phyloP scores from a whole-genome alignment of 73 alveolate genomes.

The Uronychia setigera region DNA sequence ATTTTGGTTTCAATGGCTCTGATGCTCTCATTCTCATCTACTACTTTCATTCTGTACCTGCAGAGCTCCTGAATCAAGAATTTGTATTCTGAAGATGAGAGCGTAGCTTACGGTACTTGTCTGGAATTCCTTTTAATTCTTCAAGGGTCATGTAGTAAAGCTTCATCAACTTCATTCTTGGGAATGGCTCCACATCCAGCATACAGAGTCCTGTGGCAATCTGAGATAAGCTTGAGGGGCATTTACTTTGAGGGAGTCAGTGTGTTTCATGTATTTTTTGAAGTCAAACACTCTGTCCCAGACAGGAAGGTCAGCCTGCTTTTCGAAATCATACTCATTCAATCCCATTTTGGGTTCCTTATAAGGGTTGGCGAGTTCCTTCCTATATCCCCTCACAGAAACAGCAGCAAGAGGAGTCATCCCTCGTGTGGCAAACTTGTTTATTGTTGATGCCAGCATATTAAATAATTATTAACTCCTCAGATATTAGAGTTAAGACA shows the following conservation, averaged over 20 bases:
- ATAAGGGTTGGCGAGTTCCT: too few relatives aligned
- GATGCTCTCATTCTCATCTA: constrained; percentile 40
- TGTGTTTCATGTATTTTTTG: constrained; percentile 68
- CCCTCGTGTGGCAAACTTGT: too few relatives aligned
- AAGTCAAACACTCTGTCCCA: constrained; percentile 68
- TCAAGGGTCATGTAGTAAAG: constrained; percentile 66
- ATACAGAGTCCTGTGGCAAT: constrained; percentile 57
- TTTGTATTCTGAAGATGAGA: constrained; percentile 39
- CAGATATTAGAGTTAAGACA: too few relatives aligned
- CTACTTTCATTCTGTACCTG: constrained; percentile 59
- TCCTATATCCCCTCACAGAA: too few relatives aligned
- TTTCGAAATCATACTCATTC: too few relatives aligned
- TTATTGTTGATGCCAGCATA: too few relatives aligned
- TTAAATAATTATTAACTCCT: too few relatives aligned
- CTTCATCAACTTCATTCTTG: constrained; percentile 69
- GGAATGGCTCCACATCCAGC: constrained; percentile 71
- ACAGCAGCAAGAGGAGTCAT: too few relatives aligned
- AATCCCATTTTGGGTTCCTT: too few relatives aligned
- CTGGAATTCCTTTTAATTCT: constrained; percentile 59
- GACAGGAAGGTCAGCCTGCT: constrained; percentile 38
- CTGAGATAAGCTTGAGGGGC: too few relatives aligned
- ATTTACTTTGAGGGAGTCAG: constrained; percentile 60
- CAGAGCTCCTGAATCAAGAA: constrained; percentile 47
- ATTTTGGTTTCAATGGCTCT: constrained; percentile 45
- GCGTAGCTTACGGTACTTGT: too few relatives aligned